These are phyloP conservation scores for Penicillium olsonii DNA, from an alignment of 2,329 filamentous ascomycete species.

Conservation along the genomic window DNA sequence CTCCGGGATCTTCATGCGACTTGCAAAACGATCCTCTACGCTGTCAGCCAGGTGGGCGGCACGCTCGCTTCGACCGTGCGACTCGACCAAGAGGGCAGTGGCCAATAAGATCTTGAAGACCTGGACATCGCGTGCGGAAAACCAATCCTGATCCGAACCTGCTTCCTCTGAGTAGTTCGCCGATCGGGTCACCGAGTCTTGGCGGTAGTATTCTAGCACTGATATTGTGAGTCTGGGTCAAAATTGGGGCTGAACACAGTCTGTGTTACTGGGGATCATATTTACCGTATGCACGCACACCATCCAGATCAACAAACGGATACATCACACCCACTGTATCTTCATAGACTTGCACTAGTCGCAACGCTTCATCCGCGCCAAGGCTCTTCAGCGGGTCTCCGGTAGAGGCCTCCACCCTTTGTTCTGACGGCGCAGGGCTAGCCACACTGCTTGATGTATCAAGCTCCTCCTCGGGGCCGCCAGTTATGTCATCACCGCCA, in stretches of 20 bases:
- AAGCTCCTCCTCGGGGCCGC: slow-evolving; percentile 21
- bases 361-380: slow-evolving; percentile 72
- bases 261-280: neutral
- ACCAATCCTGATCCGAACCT: slow-evolving; percentile 35
- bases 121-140: slow-evolving; percentile 56
- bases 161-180: neutral
- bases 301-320: slow-evolving; percentile 73
- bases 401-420: slow-evolving; percentile 34
- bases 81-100: slow-evolving; percentile 72
- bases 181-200: neutral
- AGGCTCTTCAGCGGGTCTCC: slow-evolving; percentile 75
- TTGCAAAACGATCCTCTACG: slow-evolving; percentile 38
- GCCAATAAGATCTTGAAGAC: slow-evolving; percentile 80
- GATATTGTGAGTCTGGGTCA: neutral
- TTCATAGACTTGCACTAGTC: slow-evolving; percentile 75
- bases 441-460: slow-evolving; percentile 20
- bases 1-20: slow-evolving; percentile 34
- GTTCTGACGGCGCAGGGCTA: slow-evolving; percentile 25
- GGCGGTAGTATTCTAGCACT: slow-evolving; percentile 27
- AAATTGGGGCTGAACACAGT: neutral
- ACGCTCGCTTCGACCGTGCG: slow-evolving; percentile 70
- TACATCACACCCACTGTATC: slow-evolving; percentile 91
- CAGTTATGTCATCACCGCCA: neutral
- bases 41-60: slow-evolving; percentile 36
- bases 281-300: slow-evolving; percentile 54